phyloP scores from a whole-genome alignment of 2,329 filamentous ascomycete genomes.

The Botrytis byssoidea region DNA sequence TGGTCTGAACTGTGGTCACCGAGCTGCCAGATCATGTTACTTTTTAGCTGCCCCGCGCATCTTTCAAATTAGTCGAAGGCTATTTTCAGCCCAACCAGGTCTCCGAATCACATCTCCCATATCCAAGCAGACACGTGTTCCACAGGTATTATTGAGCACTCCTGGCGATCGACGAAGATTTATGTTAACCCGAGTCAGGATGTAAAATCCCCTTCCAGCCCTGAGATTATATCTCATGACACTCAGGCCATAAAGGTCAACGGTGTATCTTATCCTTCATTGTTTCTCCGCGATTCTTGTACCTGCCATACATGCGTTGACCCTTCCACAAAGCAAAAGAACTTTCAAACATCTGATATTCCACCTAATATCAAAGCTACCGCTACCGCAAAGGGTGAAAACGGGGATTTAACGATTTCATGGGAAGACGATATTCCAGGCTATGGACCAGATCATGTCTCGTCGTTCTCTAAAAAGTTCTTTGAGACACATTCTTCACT shows the following conservation, averaged over 20 bases:
- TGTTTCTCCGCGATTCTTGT: slow-evolving; percentile 57
- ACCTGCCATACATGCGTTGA: slow-evolving; percentile 56
- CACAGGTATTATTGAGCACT: not conserved
- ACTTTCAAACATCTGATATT: slow-evolving; percentile 65
- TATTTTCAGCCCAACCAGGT: not conserved
- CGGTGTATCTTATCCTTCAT: not conserved
- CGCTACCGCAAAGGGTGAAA: slow-evolving; percentile 39
- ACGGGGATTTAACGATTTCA: slow-evolving; percentile 47
- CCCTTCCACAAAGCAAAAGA: slow-evolving; percentile 59
- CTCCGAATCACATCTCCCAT: not conserved
- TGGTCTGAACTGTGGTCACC: slow-evolving; percentile 7
- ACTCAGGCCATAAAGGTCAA: slow-evolving; percentile 8
- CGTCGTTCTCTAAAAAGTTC: slow-evolving; percentile 29
- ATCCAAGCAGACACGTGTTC: not conserved
- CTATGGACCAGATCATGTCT: slow-evolving; percentile 33
- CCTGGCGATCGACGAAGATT: not conserved
- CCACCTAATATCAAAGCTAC: slow-evolving; percentile 47
- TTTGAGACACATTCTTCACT: slow-evolving; percentile 11
- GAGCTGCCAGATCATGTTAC: not conserved
- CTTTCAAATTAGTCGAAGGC: not conserved
- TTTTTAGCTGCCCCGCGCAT: not conserved
- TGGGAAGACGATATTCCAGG: slow-evolving; percentile 56
- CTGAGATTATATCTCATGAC: not conserved
- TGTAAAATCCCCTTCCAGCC: not conserved
- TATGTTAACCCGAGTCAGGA: not conserved